A percentile compares a stretch with the other conserved stretches of the same genome.
These are phyloP conservation scores for Neoconidiobolus thromboides DNA, from an alignment of 371 early-diverging fungal genomes.

Conservation along the genomic window DNA sequence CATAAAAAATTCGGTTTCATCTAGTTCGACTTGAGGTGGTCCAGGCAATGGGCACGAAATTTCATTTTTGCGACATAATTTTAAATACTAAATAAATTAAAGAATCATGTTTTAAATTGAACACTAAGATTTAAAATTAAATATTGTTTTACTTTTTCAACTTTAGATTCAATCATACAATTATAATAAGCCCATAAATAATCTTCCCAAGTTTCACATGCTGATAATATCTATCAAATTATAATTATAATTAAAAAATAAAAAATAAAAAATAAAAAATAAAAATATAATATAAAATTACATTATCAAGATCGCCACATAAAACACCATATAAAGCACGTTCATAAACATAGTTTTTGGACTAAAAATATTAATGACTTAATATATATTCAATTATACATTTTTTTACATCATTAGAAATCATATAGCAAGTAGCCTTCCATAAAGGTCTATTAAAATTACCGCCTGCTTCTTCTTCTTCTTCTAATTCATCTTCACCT, in stretches of 20 bases:
- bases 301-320: conserved; percentile 9
- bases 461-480: neutral
- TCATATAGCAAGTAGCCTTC: conserved; percentile 6
- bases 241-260: no score
- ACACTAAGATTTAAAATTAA: neutral
- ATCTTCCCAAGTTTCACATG: conserved; percentile 11
- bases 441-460: conserved; percentile 7
- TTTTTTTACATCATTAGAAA: conserved; percentile 6
- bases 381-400: neutral
- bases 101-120: neutral
- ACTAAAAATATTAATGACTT: conserved; percentile 4
- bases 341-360: conserved; percentile 4
- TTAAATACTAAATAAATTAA: neutral
- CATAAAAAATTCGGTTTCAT: neutral
- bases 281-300: neutral
- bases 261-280: neutral
- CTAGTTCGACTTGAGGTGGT: neutral
- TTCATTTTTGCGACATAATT: neutral
- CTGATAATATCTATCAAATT: conserved; percentile 1
- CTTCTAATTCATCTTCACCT: neutral
- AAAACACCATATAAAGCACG: conserved; percentile 7
- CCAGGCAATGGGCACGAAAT: neutral
- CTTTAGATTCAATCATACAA: conserved; percentile 6
- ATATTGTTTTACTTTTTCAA: conserved; percentile 4
- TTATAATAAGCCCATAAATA: conserved; percentile 9